Conservation (phyloP, 345 rosid species). For the Nasturtium officinale region DNA sequence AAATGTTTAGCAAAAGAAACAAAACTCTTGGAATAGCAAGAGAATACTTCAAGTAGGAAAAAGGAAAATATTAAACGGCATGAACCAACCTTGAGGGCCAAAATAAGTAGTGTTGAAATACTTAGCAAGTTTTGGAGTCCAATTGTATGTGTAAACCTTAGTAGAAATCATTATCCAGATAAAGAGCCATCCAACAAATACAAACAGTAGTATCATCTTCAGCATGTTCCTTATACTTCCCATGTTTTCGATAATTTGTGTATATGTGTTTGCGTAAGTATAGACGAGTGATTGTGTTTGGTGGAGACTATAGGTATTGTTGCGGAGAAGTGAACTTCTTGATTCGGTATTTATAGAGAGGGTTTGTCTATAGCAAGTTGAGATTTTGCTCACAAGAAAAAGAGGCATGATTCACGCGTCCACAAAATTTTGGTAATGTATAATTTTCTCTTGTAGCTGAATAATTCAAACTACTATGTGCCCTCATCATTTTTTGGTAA, state of each 20-base stretch:
- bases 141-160: neutral
- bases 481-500: too few relatives aligned
- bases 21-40: too few relatives aligned
- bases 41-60: too few relatives aligned
- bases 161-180: conserved; percentile 32
- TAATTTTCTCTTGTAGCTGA: too few relatives aligned
- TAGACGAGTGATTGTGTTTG: neutral
- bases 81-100: conserved; percentile 19
- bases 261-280: neutral
- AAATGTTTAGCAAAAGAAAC: too few relatives aligned
- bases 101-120: conserved; percentile 19
- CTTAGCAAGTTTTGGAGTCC: conserved; percentile 25
- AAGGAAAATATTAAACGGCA: too few relatives aligned
- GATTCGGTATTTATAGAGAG: conserved; percentile 19
- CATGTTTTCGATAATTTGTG: neutral
- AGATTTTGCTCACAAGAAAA: neutral
- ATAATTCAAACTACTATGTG: too few relatives aligned
- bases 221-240: conserved; percentile 7
- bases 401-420: conserved; percentile 27
- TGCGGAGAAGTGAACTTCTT: neutral
- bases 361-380: neutral
- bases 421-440: neutral
- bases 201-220: neutral
- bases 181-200: conserved; percentile 27
- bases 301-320: neutral